Conservation (phyloP, 805 yeast species). For the Jamesozyma hellenica region DNA sequence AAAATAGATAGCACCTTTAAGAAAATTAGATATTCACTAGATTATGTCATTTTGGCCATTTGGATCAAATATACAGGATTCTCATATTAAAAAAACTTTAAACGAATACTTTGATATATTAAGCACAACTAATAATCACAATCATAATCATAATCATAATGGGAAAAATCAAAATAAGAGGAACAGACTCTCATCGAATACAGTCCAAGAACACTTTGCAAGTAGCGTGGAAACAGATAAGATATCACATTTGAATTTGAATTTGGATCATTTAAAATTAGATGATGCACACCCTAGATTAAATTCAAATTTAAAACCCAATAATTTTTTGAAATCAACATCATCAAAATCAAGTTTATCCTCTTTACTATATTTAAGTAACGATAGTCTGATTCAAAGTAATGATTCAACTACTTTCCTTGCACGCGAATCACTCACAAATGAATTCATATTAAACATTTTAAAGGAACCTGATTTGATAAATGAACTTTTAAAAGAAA, state of each 20-base stretch:
- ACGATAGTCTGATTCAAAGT: background rate
- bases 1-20: too few relatives aligned
- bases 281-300: background rate
- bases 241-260: background rate
- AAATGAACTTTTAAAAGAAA: constrained; percentile 30
- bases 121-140: too few relatives aligned
- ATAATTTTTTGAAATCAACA: background rate
- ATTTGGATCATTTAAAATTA: background rate
- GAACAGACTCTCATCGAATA: too few relatives aligned
- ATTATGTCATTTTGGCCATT: constrained; percentile 34
- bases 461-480: constrained; percentile 33
- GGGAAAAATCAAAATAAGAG: too few relatives aligned
- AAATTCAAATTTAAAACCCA: background rate
- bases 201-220: background rate
- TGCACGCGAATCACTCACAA: background rate
- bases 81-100: constrained; percentile 27
- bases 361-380: constrained; percentile 1
- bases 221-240: background rate
- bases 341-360: constrained; percentile 4
- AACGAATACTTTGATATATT: constrained; percentile 24
- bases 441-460: constrained; percentile 28
- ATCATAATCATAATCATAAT: too few relatives aligned
- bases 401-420: too few relatives aligned
- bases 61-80: constrained; percentile 25
- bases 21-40: too few relatives aligned